Percentiles rank a stretch among this genome's conserved stretches.
phyloP scores from a whole-genome alignment of 345 rosid genomes.

The rapeseed (Brassica napus) region Da-Ae NC_063448.1:44315501-44316000 shows the following conservation, averaged over 20 bases:
- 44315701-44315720: constrained; percentile 39
- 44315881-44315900: constrained; percentile 87
- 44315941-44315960: constrained; percentile 93
- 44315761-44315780: constrained; percentile 95
- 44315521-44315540: constrained; percentile 2
- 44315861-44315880: constrained; percentile 94
- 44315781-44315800: constrained; percentile 55
- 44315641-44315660: constrained; percentile 23
- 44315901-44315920: constrained; percentile 88
- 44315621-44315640: neutral
- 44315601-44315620: constrained; percentile 21
- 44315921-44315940: constrained; percentile 94
- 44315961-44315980: constrained; percentile 92
- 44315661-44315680: constrained; percentile 28
- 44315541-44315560: constrained; percentile 11
- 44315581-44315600: constrained; percentile 14
- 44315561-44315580: neutral
- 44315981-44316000: constrained; percentile 92
- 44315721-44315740: constrained; percentile 94
- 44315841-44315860: constrained; percentile 90
- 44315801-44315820: constrained; percentile 92
- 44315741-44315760: constrained; percentile 93
- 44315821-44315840: constrained; percentile 87
- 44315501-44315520: neutral
- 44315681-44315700: neutral